Base-by-base conservation (phyloP, 192 early-diverging fungal genomes). In the Coemansia sp. region DNA sequence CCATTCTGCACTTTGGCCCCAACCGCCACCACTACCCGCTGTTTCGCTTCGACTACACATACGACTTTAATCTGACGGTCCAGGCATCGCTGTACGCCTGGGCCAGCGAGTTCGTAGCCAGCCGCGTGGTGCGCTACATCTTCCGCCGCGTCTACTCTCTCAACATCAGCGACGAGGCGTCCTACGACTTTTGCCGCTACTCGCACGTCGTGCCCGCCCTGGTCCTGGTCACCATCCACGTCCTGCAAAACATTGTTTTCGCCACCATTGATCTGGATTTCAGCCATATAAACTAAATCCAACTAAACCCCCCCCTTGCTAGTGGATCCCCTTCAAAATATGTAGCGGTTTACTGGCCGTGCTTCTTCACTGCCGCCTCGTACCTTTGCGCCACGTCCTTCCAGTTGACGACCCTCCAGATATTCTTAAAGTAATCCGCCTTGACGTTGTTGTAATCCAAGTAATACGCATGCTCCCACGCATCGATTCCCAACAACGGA, bases 321-420 rank as follows among this genome's bases (percentile, higher is more conserved):
- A 40, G 38, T 1, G 19, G 21, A n/a, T n/a, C n/a, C n/a, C n/a
- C n/a, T n/a, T 10, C 39, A 43, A 20, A 12, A 7, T 41, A 8
- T 4, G 9, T 1, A 33, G 21, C 16, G 25, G 25, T 0, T 8
- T 10, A 31, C 7, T 16, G 21, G n/a, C 33, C 8, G 28, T 29
- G 11, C 36, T 51, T 19, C 13, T 56, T 48, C 7, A 60, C 53
- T 4, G 68, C 87, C 40, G 82, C 84, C 51, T 82, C 82, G 64
- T 85, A 91, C 49, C 94, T 83, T 49, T 83, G 83, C 38, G 82
- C 79, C 26, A 97, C 94, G 48, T 88, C 87, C 81, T 94, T 90
- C 94, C 94, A 98, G 88, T 98, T 98, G 60, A 98, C 75, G 0
- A 98, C 89, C 19, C 85, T 82, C 91, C 91, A 98, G 46, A 95